Percentiles rank a stretch among this genome's conserved stretches.
Conservation (phyloP, 1,284 basidiomycete genomes). For the Cryptococcus maquisensis region DNA sequence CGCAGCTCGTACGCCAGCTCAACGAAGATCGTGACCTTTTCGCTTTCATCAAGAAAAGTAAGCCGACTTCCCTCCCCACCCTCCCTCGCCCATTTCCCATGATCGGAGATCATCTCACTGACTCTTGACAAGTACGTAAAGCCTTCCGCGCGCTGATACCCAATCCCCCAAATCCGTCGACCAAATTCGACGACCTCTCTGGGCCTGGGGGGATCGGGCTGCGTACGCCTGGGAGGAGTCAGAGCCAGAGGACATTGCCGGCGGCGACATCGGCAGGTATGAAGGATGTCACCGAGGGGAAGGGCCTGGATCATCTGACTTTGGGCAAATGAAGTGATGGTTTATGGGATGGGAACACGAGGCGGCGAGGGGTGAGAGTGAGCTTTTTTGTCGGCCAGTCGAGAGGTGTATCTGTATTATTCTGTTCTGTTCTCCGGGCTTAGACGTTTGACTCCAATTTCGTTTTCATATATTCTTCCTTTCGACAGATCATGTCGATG, state of each 20-base stretch:
- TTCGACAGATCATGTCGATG: not conserved
- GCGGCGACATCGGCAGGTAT: not conserved
- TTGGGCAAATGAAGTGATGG: not conserved
- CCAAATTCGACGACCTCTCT: slow-evolving; percentile 28
- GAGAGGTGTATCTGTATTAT: not conserved
- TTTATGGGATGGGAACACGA: no score
- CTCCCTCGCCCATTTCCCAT: not conserved
- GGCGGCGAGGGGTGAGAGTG: no score
- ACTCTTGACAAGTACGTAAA: slow-evolving; percentile 25
- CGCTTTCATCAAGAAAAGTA: slow-evolving; percentile 43
- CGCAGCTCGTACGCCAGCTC: slow-evolving; percentile 37
- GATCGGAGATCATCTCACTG: no score
- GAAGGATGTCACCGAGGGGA: not conserved
- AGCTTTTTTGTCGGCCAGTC: not conserved
- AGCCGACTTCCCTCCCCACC: no score
- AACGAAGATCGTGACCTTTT: slow-evolving; percentile 43
- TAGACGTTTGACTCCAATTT: not conserved
- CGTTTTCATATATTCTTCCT: not conserved
- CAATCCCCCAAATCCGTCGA: slow-evolving; percentile 15
- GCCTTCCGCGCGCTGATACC: slow-evolving; percentile 29
- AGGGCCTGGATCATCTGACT: slow-evolving; percentile 4
- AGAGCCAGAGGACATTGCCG: slow-evolving; percentile 1
- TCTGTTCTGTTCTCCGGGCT: not conserved
- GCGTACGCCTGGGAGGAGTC: slow-evolving; percentile 10
- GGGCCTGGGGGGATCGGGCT: slow-evolving; percentile 20